These are phyloP conservation scores for Lojkania enalia DNA, from an alignment of 2,329 filamentous ascomycete genomes.

Conservation along the genomic window DNA sequence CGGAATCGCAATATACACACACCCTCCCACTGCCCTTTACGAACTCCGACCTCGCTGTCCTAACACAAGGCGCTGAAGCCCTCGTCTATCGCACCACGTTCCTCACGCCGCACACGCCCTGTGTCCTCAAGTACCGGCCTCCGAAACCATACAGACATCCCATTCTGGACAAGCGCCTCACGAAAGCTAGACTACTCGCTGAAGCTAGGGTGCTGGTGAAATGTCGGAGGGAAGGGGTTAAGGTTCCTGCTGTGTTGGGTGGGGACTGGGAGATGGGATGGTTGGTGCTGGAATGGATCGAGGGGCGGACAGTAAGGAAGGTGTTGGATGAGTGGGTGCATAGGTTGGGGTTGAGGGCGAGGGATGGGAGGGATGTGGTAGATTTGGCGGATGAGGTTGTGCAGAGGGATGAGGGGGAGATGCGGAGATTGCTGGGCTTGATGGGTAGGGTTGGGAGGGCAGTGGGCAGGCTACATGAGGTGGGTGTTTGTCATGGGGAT, in stretches of 20 bases:
- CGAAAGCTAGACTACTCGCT: conserved; percentile 81
- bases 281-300: conserved; percentile 55
- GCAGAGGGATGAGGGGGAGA: conserved; percentile 30
- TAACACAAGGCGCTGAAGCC: conserved; percentile 94
- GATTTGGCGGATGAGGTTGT: conserved; percentile 26
- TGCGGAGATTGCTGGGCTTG: conserved; percentile 48
- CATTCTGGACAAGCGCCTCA: conserved; percentile 82
- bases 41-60: conserved; percentile 67
- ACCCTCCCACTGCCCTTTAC: conserved; percentile 24
- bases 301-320: conserved; percentile 70
- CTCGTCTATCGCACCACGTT: conserved; percentile 88
- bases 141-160: conserved; percentile 91
- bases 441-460: conserved; percentile 72
- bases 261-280: conserved; percentile 64
- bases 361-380: conserved; percentile 26
- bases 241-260: conserved; percentile 80
- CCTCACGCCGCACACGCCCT: conserved; percentile 67
- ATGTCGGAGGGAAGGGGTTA: conserved; percentile 76
- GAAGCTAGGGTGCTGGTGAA: conserved; percentile 85
- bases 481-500: conserved; percentile 92
- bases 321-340: conserved; percentile 70
- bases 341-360: conserved; percentile 30
- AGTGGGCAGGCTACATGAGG: conserved; percentile 75
- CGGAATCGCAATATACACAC: conserved; percentile 1
- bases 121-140: conserved; percentile 88